Base-by-base conservation (phyloP, 805 yeast species). In the Kazachstania africana region DNA sequence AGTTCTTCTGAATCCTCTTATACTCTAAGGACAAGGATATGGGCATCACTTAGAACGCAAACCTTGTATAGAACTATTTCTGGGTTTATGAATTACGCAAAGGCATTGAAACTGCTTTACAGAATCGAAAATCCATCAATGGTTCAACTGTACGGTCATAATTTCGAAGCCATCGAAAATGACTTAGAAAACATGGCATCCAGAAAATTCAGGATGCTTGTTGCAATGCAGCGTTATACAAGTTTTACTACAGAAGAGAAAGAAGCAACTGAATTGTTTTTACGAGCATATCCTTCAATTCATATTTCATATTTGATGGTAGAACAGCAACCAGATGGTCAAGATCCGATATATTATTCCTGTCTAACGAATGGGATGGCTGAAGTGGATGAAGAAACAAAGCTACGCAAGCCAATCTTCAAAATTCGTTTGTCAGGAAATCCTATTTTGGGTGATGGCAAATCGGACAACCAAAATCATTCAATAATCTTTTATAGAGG, bases 371-470 rank as follows among this genome's bases (percentile, higher is more conserved):
- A 72, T 45, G 79, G 77, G 0, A 68, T 60, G 44, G 69, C 78
- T 26, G 64, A 62, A 22, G 61, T 71, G 33, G 60, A 66, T 33
- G 67, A 65, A 48, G 68, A 65, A 43, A 72, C 75, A 22, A 73
- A 76, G 23, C 60, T 72, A 27, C 63, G 85, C 36, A 65, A 65
- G 26, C 87, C 81, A 18, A 63, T 60, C 34, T 75, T 63, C 55
- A 70, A 78, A 39, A 64, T 88, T n/a, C 72, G 68, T 45, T 65
- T 88, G 10, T 80, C 95, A 3, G 97, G 97, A 12, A 79, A 88
- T 57, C 97, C 97, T 9, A 88, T 88, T 32, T 62, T 87, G 27
- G 97, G 97, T 17, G 97, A 88, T 57, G 97, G 97, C 22, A 88
- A 88, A 53, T 78, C 95, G 12, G 97, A 88, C 53, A 88, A 88